Evolutionary conservation across 2,329 filamentous ascomycete species (phyloP).

Genomic region (Phialemonium atrogriseum): DNA sequence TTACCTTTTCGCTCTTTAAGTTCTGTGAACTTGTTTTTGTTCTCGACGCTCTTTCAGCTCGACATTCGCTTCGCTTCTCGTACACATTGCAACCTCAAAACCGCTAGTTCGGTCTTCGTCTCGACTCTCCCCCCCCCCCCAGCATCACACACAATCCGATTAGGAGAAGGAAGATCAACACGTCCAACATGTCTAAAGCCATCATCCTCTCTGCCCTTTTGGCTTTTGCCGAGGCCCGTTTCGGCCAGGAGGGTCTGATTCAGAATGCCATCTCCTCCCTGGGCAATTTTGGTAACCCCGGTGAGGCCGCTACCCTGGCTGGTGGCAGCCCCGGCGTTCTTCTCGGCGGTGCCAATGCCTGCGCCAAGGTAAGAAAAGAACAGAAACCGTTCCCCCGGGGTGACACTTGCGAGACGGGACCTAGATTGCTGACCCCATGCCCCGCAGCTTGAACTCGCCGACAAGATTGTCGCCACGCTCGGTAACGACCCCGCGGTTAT

Average conservation of each 20-base stretch:
- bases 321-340: constrained; percentile 53
- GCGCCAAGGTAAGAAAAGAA: constrained; percentile 40
- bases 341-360: constrained; percentile 54
- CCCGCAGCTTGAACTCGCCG: constrained; percentile 46
- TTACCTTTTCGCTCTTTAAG: constrained; percentile 3
- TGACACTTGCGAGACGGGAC: too few relatives aligned
- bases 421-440: too few relatives aligned
- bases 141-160: too few relatives aligned
- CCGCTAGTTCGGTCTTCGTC: constrained; percentile 4
- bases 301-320: constrained; percentile 53
- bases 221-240: constrained; percentile 35
- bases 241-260: constrained; percentile 54
- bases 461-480: constrained; percentile 53
- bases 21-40: constrained; percentile 5
- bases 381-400: neutral
- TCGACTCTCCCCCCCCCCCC: constrained; percentile 1
- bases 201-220: constrained; percentile 1
- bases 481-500: constrained; percentile 51
- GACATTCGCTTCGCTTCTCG: constrained; percentile 1
- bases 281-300: constrained; percentile 43
- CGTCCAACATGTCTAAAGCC: constrained; percentile 1
- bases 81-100: constrained; percentile 1
- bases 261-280: constrained; percentile 45
- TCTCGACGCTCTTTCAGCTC: constrained; percentile 3
- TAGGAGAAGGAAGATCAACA: too few relatives aligned